phyloP scores from a whole-genome alignment of 805 yeast species.

The Metschnikowia orientalis region DNA sequence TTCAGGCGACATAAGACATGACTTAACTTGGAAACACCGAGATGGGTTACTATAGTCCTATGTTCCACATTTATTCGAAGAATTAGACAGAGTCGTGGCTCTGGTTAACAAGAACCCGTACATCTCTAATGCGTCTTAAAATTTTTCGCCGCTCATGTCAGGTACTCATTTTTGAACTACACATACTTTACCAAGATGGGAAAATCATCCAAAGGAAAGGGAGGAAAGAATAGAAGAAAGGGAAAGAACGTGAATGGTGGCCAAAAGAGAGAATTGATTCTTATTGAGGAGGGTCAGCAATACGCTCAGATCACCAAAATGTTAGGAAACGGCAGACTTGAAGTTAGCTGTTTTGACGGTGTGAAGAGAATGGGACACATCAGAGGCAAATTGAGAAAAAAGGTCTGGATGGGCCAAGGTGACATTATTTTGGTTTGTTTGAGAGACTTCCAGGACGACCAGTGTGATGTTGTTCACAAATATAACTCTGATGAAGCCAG shows the following conservation, averaged over 20 bases:
- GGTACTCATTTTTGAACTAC: not conserved
- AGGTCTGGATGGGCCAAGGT: conserved; percentile 99
- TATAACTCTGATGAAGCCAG: conserved; percentile 98
- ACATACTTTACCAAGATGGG: conserved; percentile 49
- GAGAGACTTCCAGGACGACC: conserved; percentile 98
- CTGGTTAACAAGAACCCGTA: too few relatives aligned
- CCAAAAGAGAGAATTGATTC: conserved; percentile 90
- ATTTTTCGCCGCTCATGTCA: conserved; percentile 3
- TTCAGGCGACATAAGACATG: too few relatives aligned
- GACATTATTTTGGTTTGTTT: conserved; percentile 92
- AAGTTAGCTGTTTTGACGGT: conserved; percentile 94
- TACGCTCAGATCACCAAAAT: conserved; percentile 97
- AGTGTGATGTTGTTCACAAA: conserved; percentile 96
- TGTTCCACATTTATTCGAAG: too few relatives aligned
- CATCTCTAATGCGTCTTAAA: conserved; percentile 2
- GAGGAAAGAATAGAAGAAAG: conserved; percentile 95
- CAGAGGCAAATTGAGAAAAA: conserved; percentile 98
- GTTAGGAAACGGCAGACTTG: conserved; percentile 97
- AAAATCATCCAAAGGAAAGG: conserved; percentile 71
- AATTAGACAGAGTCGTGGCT: too few relatives aligned
- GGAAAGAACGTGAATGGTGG: conserved; percentile 93
- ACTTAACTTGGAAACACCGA: too few relatives aligned
- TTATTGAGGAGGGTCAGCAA: conserved; percentile 95
- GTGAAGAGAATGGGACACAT: conserved; percentile 92
- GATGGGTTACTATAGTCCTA: too few relatives aligned